Conservation (phyloP, 495 filamentous ascomycete genomes). For the Penicillium desertorum region DNA sequence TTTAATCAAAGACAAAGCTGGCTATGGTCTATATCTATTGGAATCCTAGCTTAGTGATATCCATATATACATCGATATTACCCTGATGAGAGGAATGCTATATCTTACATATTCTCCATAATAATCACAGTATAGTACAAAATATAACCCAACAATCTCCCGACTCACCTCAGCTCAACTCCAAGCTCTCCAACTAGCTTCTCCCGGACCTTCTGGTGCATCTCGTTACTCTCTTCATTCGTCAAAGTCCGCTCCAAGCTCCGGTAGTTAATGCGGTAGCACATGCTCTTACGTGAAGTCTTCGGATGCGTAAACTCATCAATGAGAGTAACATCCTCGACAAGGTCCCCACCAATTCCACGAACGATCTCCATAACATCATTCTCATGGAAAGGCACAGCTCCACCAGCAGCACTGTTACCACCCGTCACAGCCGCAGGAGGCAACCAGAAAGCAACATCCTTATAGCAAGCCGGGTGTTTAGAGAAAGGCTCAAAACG, state of each 20-base stretch:
- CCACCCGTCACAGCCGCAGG: constrained; percentile 43
- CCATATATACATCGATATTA: not conserved
- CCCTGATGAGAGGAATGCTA: constrained; percentile 8
- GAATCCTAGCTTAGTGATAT: not conserved
- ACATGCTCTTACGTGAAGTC: constrained; percentile 76
- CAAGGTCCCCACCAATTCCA: constrained; percentile 71
- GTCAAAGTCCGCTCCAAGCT: constrained; percentile 86
- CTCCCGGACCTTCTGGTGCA: constrained; percentile 66
- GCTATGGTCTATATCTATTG: not conserved
- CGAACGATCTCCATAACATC: constrained; percentile 95
- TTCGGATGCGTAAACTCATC: constrained; percentile 92
- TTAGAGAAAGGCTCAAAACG: constrained; percentile 85
- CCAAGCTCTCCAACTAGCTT: constrained; percentile 66
- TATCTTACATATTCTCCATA: constrained; percentile 23
- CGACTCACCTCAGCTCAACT: constrained; percentile 71
- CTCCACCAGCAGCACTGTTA: constrained; percentile 53
- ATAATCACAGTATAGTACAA: constrained; percentile 19
- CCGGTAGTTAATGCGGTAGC: constrained; percentile 90
- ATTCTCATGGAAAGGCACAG: constrained; percentile 76
- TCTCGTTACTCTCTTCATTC: constrained; percentile 69
- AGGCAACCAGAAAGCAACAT: constrained; percentile 90
- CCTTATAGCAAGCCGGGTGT: constrained; percentile 82
- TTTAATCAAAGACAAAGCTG: not conserved
- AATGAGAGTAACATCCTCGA: constrained; percentile 79
- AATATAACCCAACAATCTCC: constrained; percentile 7